Evolutionary conservation across 805 yeast genomes (phyloP).

Genomic region (Blastobotrys chiropterorum): DNA sequence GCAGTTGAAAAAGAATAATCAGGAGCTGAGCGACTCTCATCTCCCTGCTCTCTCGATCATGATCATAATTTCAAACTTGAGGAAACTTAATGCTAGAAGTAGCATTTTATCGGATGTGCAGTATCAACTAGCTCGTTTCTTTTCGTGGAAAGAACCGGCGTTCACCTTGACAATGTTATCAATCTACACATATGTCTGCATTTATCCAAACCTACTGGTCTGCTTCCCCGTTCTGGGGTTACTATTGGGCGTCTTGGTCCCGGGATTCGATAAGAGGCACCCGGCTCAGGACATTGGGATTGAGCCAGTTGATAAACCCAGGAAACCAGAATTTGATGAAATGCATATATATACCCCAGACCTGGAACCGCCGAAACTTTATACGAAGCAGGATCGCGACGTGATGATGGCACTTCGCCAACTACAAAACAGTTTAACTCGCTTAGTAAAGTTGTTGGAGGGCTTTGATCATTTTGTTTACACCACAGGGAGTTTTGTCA

Average conservation of each 20-base stretch:
- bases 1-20: too few species aligned
- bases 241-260: slow-evolving; percentile 54
- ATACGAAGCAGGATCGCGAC: slow-evolving; percentile 14
- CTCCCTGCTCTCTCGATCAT: slow-evolving; percentile 54
- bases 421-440: slow-evolving; percentile 58
- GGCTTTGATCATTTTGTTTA: slow-evolving; percentile 48
- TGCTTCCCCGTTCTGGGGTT: slow-evolving; percentile 56
- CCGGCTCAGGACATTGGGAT: slow-evolving; percentile 35
- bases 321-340: slow-evolving; percentile 19
- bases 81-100: slow-evolving; percentile 48
- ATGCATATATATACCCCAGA: slow-evolving; percentile 16
- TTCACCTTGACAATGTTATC: slow-evolving; percentile 57
- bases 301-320: slow-evolving; percentile 7
- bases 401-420: slow-evolving; percentile 19
- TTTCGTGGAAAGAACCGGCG: slow-evolving; percentile 73
- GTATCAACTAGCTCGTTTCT: slow-evolving; percentile 49
- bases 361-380: neutral
- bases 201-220: slow-evolving; percentile 63
- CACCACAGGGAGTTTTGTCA: slow-evolving; percentile 59
- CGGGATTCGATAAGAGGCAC: slow-evolving; percentile 64
- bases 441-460: slow-evolving; percentile 45
- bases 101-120: slow-evolving; percentile 54
- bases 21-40: too few species aligned
- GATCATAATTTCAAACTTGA: slow-evolving; percentile 50
- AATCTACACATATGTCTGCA: slow-evolving; percentile 58